Evolutionary conservation across 2,329 filamentous ascomycete genomes (phyloP).

Genomic region (Trichoderma lentiforme): DNA sequence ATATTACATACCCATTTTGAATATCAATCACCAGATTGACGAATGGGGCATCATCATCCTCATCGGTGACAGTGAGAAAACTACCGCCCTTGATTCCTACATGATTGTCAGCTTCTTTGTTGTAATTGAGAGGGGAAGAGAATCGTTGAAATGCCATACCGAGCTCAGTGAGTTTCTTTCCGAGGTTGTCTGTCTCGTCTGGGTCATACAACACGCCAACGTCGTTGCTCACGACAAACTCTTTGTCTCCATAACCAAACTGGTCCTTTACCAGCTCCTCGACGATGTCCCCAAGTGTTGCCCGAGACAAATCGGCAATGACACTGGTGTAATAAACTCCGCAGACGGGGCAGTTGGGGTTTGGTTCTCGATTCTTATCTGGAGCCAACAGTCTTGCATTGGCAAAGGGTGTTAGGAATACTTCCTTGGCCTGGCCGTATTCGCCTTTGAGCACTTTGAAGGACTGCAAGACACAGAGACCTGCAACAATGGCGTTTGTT

Average conservation of each 20-base stretch:
- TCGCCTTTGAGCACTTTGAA: conserved; percentile 83
- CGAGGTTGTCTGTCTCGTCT: conserved; percentile 82
- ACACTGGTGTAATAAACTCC: conserved; percentile 67
- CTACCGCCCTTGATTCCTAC: conserved; percentile 65
- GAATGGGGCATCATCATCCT: conserved; percentile 68
- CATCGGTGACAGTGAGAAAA: conserved; percentile 82
- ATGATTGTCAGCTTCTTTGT: conserved; percentile 15
- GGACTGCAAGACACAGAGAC: conserved; percentile 85
- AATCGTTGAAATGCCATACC: conserved; percentile 43
- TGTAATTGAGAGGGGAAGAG: neutral
- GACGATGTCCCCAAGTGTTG: conserved; percentile 77
- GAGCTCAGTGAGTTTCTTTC: conserved; percentile 74
- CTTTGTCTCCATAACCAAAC: conserved; percentile 72
- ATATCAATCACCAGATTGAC: conserved; percentile 77
- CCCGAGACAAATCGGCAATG: conserved; percentile 64
- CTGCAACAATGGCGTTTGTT: conserved; percentile 93
- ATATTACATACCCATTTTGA: conserved; percentile 53
- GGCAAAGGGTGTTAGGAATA: conserved; percentile 74
- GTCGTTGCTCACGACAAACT: conserved; percentile 74
- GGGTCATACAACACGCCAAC: conserved; percentile 80
- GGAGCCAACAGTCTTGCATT: conserved; percentile 56
- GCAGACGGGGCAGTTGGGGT: conserved; percentile 81
- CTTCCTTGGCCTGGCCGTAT: conserved; percentile 69
- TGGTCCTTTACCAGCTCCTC: conserved; percentile 66
- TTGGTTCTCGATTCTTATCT: conserved; percentile 60